phyloP scores from a whole-genome alignment of 345 rosid genomes.

The Psidium friedrichsthalianum region DNA sequence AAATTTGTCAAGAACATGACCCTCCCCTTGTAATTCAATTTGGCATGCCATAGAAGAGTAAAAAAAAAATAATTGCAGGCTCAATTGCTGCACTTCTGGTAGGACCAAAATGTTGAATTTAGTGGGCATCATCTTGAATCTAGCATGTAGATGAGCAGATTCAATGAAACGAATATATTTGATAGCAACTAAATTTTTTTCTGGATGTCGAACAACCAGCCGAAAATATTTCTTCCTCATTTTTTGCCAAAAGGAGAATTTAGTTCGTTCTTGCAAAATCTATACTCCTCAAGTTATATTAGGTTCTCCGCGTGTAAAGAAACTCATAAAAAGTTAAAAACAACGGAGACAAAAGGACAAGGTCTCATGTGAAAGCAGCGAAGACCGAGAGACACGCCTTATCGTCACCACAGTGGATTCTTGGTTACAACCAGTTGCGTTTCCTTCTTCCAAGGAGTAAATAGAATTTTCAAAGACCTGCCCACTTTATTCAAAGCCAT shows the following conservation, averaged over 20 bases:
- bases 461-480: neutral
- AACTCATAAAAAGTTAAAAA: neutral
- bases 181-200: neutral
- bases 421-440: neutral
- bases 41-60: neutral
- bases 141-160: neutral
- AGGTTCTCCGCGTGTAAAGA: neutral
- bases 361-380: neutral
- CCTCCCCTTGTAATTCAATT: too few relatives aligned
- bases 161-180: neutral
- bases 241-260: neutral
- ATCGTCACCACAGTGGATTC: neutral
- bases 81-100: neutral
- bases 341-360: neutral
- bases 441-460: neutral
- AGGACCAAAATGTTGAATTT: neutral
- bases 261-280: neutral
- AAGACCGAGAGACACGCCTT: neutral
- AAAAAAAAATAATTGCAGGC: neutral
- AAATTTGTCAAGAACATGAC: neutral
- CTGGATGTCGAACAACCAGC: neutral
- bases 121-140: neutral
- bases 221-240: neutral
- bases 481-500: neutral
- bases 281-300: neutral